phyloP scores from a whole-genome alignment of 2,329 filamentous ascomycete genomes.

The Aspergillus tubingensis region DNA sequence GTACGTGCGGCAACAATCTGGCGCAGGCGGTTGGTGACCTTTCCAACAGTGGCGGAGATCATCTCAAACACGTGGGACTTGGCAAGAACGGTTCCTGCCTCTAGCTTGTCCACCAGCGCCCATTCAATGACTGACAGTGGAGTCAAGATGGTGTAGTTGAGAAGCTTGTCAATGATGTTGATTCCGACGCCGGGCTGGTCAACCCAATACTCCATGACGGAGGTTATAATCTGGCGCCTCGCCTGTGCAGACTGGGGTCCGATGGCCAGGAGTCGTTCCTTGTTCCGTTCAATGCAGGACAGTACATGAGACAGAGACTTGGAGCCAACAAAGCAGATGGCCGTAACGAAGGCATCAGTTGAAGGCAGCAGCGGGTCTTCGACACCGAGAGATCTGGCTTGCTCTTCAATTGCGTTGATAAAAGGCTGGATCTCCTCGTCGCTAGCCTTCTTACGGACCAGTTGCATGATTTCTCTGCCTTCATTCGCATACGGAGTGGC shows the following conservation, averaged over 20 bases:
- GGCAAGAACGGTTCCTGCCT: slow-evolving; percentile 68
- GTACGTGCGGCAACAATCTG: slow-evolving; percentile 70
- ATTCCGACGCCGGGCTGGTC: slow-evolving; percentile 90
- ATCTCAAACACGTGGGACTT: slow-evolving; percentile 84
- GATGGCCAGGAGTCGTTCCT: slow-evolving; percentile 80
- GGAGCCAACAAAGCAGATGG: slow-evolving; percentile 88
- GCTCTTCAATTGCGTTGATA: slow-evolving; percentile 77
- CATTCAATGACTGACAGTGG: slow-evolving; percentile 85
- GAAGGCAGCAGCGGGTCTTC: slow-evolving; percentile 77
- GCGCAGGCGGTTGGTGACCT: slow-evolving; percentile 82
- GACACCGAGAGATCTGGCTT: slow-evolving; percentile 68
- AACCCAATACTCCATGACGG: slow-evolving; percentile 90
- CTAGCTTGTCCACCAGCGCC: slow-evolving; percentile 70
- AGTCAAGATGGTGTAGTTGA: slow-evolving; percentile 94
- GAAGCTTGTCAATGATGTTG: slow-evolving; percentile 90
- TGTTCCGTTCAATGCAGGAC: slow-evolving; percentile 92
- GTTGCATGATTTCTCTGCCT: slow-evolving; percentile 75
- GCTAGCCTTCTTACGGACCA: slow-evolving; percentile 80
- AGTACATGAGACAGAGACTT: slow-evolving; percentile 96
- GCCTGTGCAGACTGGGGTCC: slow-evolving; percentile 74
- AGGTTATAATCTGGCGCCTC: slow-evolving; percentile 82
- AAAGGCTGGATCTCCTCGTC: slow-evolving; percentile 84
- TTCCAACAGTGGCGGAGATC: slow-evolving; percentile 81
- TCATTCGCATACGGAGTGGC: slow-evolving; percentile 79
- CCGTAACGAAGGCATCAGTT: slow-evolving; percentile 90